phyloP scores from a whole-genome alignment of 116 monocot genomes.

The Thalassia testudinum region DNA sequence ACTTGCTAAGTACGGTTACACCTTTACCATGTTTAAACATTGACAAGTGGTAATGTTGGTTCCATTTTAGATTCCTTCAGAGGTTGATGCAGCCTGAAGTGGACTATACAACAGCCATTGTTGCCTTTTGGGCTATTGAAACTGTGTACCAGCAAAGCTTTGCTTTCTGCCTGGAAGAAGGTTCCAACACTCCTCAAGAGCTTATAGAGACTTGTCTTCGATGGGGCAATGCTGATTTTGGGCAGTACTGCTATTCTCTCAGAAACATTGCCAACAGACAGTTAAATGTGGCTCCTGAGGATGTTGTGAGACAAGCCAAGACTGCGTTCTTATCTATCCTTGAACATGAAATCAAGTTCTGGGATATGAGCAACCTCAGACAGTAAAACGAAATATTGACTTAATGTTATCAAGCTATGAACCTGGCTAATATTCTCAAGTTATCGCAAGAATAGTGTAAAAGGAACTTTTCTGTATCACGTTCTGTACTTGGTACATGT shows the following conservation, averaged over 20 bases:
- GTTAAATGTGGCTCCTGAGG: slow-evolving; percentile 31
- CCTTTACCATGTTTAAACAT: too few species aligned
- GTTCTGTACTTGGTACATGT: too few species aligned
- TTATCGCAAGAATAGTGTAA: too few species aligned
- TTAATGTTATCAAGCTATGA: too few species aligned
- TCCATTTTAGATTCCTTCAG: slow-evolving; percentile 39
- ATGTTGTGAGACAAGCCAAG: slow-evolving; percentile 39
- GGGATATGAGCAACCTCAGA: slow-evolving; percentile 61
- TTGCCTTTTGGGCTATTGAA: slow-evolving; percentile 88
- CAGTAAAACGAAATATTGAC: background rate
- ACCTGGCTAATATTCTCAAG: too few species aligned
- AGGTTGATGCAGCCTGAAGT: slow-evolving; percentile 33
- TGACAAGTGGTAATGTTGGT: background rate
- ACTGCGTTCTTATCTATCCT: slow-evolving; percentile 47
- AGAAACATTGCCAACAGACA: slow-evolving; percentile 53
- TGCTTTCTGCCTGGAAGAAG: slow-evolving; percentile 45
- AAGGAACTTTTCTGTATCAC: too few species aligned
- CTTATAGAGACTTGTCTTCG: slow-evolving; percentile 64
- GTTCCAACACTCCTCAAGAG: slow-evolving; percentile 46
- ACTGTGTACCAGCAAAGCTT: slow-evolving; percentile 86
- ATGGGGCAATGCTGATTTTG: slow-evolving; percentile 77
- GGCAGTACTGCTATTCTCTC: slow-evolving; percentile 43
- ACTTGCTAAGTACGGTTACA: too few species aligned
- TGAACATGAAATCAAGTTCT: slow-evolving; percentile 57
- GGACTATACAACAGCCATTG: slow-evolving; percentile 39